Evolutionary conservation across 129 eudicot species (phyloP).

Genomic region (Centella asiatica): DNA sequence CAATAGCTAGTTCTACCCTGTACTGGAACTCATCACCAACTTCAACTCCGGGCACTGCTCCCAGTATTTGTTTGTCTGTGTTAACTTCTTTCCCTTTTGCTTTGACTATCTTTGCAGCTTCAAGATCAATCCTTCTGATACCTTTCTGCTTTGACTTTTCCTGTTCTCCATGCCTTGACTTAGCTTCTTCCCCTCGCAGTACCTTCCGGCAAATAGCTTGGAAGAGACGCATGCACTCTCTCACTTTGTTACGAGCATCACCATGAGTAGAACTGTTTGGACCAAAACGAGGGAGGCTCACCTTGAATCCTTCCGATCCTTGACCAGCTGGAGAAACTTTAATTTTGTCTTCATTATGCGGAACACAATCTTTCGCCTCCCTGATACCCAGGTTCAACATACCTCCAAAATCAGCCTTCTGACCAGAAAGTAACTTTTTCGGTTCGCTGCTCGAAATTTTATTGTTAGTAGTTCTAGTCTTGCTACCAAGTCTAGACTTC

Average conservation of each 20-base stretch:
- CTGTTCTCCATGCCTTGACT: constrained; percentile 22
- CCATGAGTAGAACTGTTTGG: constrained; percentile 32
- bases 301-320: constrained; percentile 20
- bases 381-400: constrained; percentile 24
- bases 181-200: constrained; percentile 65
- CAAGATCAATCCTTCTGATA: constrained; percentile 49
- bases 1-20: constrained; percentile 74
- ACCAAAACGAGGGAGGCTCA: constrained; percentile 56
- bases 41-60: constrained; percentile 81
- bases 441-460: constrained; percentile 12
- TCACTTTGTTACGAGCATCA: constrained; percentile 59
- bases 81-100: constrained; percentile 35
- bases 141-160: constrained; percentile 13
- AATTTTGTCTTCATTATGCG: constrained; percentile 11
- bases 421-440: constrained; percentile 14
- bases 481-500: constrained; percentile 19
- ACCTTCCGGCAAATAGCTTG: constrained; percentile 53
- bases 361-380: constrained; percentile 21
- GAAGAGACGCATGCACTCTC: constrained; percentile 46
- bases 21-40: constrained; percentile 82
- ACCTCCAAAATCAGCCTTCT: constrained; percentile 16
- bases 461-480: constrained; percentile 17
- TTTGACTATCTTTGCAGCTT: constrained; percentile 35
- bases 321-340: constrained; percentile 21
- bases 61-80: constrained; percentile 28